Base-by-base conservation (phyloP, 768 basidiomycete species). In the Trametes cingulata region DNA sequence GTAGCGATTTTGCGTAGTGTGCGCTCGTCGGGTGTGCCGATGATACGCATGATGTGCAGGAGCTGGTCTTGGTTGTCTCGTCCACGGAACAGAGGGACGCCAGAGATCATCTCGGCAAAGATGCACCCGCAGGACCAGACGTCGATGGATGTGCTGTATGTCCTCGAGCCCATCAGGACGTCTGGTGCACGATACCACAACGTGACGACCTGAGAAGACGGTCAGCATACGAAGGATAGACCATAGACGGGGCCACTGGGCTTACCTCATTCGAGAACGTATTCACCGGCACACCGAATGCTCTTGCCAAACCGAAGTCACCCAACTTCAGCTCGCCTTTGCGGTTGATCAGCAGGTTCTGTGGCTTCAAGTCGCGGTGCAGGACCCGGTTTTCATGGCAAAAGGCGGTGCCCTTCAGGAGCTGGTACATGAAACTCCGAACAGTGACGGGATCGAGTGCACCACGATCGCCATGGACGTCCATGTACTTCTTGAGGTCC, bases 121-220 rank as follows among this genome's bases (percentile, higher is more conserved):
- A 99, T 99, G 72, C 97, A 98, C 10, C 97, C 97, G 58, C 94
- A 96, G 14, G 93, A 95, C 97, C 97, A 99, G 50, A 98, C 91
- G 72, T 99, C 97, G 67, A 99, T 98, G 29, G 92, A 94, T 2
- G 97, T 98, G 77, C 90, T 95, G 73, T 99, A 99, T 19, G 96
- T 98, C 60, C 97, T 83, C 20, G 94, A 96, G 52, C 97, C 97
- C 64, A 99, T 85, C 24, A 99, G 84, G 42, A 99, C 97, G 70
- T 99, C 97, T 0, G 97, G 97, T 1, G 97, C 95, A 54, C 97
- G 88, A 73, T 99, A 99, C 97, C 97, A 99, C 14, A 98, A 76
- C 27, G 97, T 99, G 20, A 98, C 97, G 58, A 99, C 97, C 92
- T 93, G 60, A 2, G 59, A n/a, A 40, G 9, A 1, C 10, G n/a